These are phyloP conservation scores for Onygena corvina DNA, from an alignment of 2,329 filamentous ascomycete species.

Conservation along the genomic window DNA sequence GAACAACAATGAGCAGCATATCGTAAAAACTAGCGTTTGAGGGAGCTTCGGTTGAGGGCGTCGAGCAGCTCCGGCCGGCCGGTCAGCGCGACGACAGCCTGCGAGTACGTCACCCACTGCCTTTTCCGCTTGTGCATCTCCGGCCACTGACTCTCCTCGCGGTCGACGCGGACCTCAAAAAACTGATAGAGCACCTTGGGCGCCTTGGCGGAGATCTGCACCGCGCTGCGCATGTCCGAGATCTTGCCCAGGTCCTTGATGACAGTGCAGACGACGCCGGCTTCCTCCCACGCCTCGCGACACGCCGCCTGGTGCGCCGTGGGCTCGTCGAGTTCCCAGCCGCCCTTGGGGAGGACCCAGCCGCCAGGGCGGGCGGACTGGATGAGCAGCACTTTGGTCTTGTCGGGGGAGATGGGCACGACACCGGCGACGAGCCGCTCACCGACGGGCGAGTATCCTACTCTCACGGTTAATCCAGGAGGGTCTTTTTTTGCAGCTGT, in stretches of 20 bases:
- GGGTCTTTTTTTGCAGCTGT: no score
- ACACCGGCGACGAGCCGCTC: conserved; percentile 92
- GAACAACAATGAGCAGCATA: conserved; percentile 2
- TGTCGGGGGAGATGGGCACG: conserved; percentile 77
- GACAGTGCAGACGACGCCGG: conserved; percentile 76
- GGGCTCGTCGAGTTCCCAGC: conserved; percentile 90
- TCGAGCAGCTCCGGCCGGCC: conserved; percentile 77
- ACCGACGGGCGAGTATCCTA: conserved; percentile 71
- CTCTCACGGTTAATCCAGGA: no score
- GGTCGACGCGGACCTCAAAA: conserved; percentile 72
- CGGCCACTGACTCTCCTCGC: conserved; percentile 79
- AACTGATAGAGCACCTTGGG: conserved; percentile 54
- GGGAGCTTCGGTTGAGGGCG: conserved; percentile 68
- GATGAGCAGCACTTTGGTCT: conserved; percentile 79
- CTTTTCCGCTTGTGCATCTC: conserved; percentile 85
- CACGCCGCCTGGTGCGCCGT: conserved; percentile 71
- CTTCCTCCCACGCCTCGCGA: conserved; percentile 96
- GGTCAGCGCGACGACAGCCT: conserved; percentile 66
- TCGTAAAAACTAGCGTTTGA: conserved; percentile 36
- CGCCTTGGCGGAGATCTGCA: conserved; percentile 43
- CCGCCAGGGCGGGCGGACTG: conserved; percentile 81
- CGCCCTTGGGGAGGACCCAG: conserved; percentile 96
- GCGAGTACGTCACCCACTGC: conserved; percentile 74
- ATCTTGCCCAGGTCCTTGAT: conserved; percentile 79
- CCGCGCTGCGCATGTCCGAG: conserved; percentile 57